Base-by-base conservation (phyloP, 1,139 yeast species). In the Saccharomycopsis hybrid region DNA sequence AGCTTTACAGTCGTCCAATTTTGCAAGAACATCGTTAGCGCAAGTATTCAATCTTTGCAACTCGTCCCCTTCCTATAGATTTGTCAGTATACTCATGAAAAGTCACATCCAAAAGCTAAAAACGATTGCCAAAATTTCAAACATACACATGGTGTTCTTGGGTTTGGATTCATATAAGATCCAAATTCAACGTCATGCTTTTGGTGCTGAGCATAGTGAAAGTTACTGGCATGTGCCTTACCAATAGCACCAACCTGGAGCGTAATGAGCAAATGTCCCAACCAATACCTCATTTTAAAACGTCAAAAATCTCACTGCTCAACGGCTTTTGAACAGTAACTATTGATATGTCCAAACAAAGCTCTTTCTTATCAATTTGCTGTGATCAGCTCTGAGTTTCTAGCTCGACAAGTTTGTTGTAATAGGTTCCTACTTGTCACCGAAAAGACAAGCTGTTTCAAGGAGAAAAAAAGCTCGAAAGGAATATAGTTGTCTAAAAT, bases 1-100 rank as follows among this genome's bases (percentile, higher is more conserved):
- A 2, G 78, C 72, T 57, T 72, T 71, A 55, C 81, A 76, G 49
- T 67, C 71, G 55, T 74, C 77, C 45, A 76, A 64, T 54, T 65
- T 70, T 40, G 66, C 58, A 35, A 75, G 61, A 7, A 75, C 73
- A 49, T 72, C 76, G 54, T 71, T 73, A 44, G 77, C 74, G 59
- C 80, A 76, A 9, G 58, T 54, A 1, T 75, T 67, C 36, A 75
- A 60, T 44, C 68, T 68, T 45, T 70, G 67, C 44, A 73, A 59
- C 55, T 74, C 79, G 46, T 68, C 66, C 11, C 76, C 70, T 37
- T 68, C 52, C 51, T 45, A 9, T 8, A 31, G 33, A 33, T 11
- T 18, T 11, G 25, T 18, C 18, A 18, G 18, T 18, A 18, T 18
- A 18, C 18, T 18, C 18, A 18, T 18, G 18, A 18, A 18, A 18